Evolutionary conservation across 2,329 filamentous ascomycete genomes (phyloP), one percentile per base, ranked within the genome.

Genomic region (Hypoxylon sp.): DNA sequence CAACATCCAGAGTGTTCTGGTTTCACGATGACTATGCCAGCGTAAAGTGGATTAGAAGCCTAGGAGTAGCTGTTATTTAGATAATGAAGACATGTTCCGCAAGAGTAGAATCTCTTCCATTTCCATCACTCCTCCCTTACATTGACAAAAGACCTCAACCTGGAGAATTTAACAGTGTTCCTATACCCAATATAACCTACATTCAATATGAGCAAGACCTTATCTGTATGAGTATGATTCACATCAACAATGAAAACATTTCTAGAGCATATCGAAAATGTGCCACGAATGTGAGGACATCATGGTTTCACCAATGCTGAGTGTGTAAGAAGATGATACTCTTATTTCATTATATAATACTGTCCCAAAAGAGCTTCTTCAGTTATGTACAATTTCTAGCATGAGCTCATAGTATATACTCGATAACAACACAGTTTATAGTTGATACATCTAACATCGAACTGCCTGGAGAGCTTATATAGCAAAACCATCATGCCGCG

Each of bases 401-500:
- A 2, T 5, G 19, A 14, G 9, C 10, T 23, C 28, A 5, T 21
- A 11, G n/a, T 51, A 48, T 30, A 32, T 46, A 38, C 21, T 19
- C 19, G 11, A 21, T 4, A 50, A 56, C 5, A n/a, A 17, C 2
- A 9, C 32, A 34, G 1, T 11, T 5, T 19, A 50, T 28, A 28
- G 14, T 14, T n/a, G 38, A 14, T 63, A 51, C 5, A 30, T 13
- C 13, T 2, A n/a, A 21, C 13, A 36, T n/a, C 28, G n/a, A 10
- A 17, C 32, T 25, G 11, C 14, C 11, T n/a, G 0, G 7, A 49
- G 11, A 25, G n/a, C 1, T 70, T 23, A 70, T 61, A 70, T 60
- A 19, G 68, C 68, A 53, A 70, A 70, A 0, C 68, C 68, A 28
- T 70, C 68, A 23, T 70, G 68, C 21, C 61, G 58, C 3, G 68